Base-by-base conservation (phyloP, 140 eudicot species). In the Senecio squalidus region DNA sequence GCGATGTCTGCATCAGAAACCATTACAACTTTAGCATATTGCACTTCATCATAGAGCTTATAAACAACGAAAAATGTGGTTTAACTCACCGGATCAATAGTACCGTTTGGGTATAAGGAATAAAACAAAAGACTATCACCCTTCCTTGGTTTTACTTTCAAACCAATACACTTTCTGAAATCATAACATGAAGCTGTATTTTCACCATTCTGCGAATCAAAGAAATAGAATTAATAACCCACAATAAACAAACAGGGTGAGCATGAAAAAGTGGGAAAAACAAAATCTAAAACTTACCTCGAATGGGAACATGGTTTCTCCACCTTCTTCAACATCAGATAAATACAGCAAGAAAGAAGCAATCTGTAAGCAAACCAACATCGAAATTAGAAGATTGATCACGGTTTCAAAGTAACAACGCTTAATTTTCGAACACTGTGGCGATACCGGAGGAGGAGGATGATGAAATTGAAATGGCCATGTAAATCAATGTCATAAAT, bases 281-380 rank as follows among this genome's bases (percentile, higher is more conserved):
- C 21, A 16, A 24, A 60, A 31, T 20, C 13, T 2, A 5, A 30
- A 72, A 50, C 68, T 46, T 54, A 82, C 99, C 88, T 82, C 99
- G 20, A 79, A 84, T 13, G 99, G 96, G 45, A 93, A 93, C 94
- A 84, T 82, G 52, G 99, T 93, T 80, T 93, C 99, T 4, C 96
- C 95, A 44, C 96, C 95, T 80, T 84, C 94, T 78, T 88, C 94
- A 50, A 88, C 95, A 70, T 93, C 95, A 41, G 99, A 84, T 71
- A 93, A 67, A 80, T 93, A 93, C 49, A 88, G 65, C 63, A 93
- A 74, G 77, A 93, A 93, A 9, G 99, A 88, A 64, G 94, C 96
- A 62, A 93, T 68, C 99, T 93, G 79, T 46, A 62, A 43, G 18
- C 60, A 49, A 30, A 40, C 4, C 58, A 46, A 53, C 3, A 6